Evolutionary conservation across 345 rosid genomes (phyloP).

Genomic region (Kernera saxatilis): DNA sequence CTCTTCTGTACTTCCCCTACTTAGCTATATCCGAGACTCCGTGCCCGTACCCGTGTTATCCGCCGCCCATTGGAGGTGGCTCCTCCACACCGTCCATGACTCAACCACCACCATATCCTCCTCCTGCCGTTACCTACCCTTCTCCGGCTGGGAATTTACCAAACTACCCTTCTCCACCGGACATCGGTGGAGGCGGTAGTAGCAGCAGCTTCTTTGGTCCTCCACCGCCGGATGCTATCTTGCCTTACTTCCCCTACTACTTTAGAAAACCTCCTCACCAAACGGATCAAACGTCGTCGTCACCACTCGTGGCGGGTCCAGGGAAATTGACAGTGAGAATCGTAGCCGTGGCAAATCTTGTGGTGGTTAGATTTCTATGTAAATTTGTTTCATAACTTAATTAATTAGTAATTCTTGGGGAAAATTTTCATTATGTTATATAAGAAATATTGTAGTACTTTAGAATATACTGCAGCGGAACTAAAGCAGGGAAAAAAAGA

Average conservation of each 20-base stretch:
- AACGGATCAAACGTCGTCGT: constrained; percentile 38
- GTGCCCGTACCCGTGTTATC: constrained; percentile 85
- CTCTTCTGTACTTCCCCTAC: constrained; percentile 25
- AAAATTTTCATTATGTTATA: not conserved
- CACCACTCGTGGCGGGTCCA: constrained; percentile 18
- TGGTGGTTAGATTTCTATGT: constrained; percentile 6
- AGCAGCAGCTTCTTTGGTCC: constrained; percentile 33
- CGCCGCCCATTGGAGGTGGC: constrained; percentile 60
- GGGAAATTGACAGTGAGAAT: constrained; percentile 2
- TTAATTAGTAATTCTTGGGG: not conserved
- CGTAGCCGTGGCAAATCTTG: not conserved
- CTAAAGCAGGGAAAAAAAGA: not conserved
- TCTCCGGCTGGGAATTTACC: constrained; percentile 49
- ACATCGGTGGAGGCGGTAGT: not conserved
- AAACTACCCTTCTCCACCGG: constrained; percentile 42
- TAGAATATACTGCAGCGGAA: not conserved
- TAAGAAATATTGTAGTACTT: not conserved
- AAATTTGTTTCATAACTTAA: not conserved
- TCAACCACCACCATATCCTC: constrained; percentile 41
- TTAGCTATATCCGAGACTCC: constrained; percentile 42
- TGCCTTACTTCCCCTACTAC: constrained; percentile 83
- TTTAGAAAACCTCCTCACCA: constrained; percentile 62
- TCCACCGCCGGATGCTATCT: constrained; percentile 78
- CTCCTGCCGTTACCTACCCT: constrained; percentile 45
- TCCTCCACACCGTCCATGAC: constrained; percentile 32